phyloP scores from a whole-genome alignment of 1,139 yeast species.

The Diutina pseudorugosa region DNA sequence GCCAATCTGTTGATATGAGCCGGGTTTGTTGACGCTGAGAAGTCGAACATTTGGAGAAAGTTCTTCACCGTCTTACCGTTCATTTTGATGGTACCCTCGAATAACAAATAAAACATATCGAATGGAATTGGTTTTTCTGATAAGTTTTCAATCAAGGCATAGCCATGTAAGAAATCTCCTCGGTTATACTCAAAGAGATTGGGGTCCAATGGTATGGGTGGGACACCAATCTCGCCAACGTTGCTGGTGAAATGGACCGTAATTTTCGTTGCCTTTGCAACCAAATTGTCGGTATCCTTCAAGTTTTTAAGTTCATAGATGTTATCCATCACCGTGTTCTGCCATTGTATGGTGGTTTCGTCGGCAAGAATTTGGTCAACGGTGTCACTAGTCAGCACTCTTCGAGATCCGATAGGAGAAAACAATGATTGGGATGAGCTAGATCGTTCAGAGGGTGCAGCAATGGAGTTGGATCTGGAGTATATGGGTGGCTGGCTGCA shows the following conservation, averaged over 20 bases:
- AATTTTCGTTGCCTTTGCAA: conserved; percentile 18
- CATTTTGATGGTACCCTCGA: conserved; percentile 32
- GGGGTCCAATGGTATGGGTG: conserved; percentile 22
- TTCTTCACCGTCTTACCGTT: conserved; percentile 12
- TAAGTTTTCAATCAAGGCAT: conserved; percentile 31
- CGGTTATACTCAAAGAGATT: conserved; percentile 33
- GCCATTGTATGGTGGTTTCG: conserved; percentile 22
- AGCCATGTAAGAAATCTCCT: conserved; percentile 46
- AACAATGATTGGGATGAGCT: neutral
- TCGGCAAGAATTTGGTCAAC: conserved; percentile 16
- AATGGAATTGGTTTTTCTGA: conserved; percentile 30
- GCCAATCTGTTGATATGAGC: conserved; percentile 21
- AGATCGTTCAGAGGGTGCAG: neutral
- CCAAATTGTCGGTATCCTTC: conserved; percentile 16
- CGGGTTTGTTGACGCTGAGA: conserved; percentile 26
- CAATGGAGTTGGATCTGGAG: neutral
- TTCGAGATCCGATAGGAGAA: neutral
- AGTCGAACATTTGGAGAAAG: conserved; percentile 33
- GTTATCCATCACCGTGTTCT: conserved; percentile 27
- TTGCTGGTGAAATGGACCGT: conserved; percentile 24
- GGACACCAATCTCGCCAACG: conserved; percentile 18
- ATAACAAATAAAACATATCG: conserved; percentile 45
- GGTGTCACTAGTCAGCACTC: neutral
- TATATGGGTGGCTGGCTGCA: neutral
- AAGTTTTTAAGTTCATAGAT: conserved; percentile 23